Evolutionary conservation across 768 basidiomycete species (phyloP), one percentile per base, ranked within the genome.

Genomic region (Trametes sanguinea): DNA sequence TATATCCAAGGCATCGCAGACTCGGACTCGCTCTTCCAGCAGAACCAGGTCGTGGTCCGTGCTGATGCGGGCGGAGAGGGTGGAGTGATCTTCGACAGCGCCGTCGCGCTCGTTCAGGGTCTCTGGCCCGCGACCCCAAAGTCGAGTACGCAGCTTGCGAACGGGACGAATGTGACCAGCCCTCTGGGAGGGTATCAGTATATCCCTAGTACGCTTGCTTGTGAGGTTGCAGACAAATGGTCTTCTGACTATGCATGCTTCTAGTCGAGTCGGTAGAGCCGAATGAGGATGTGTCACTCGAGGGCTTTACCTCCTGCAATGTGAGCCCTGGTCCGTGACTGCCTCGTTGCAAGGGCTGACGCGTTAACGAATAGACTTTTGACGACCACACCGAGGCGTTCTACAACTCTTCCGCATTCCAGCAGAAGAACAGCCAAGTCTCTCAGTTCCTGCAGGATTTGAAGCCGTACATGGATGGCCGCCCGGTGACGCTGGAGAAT

Each of bases 11-110:
- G 79, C 0, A 73, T 75, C 60, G 56, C 63, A 11, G 48, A 57
- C 27, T 69, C 68, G 59, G 67, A 69, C 2, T 68, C 64, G 32
- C 67, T 77, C 45, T 76, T 78, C 68, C 61, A 77, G 45, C 72
- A 74, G 51, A 70, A 68, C 54, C 77, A 81, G 67, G 74, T 83
- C 61, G 68, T 70, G 37, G 79, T 85, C 53, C 82, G 80, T 16
- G 89, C 90, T 1, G 89, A 91, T 71, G 83, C 81, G 30, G 87
- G 87, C 6, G 88, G 84, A 16, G 89, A 92, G 73, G 83, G 81
- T 16, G 83, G 79, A 39, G 85, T 88, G n/a, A 85, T 87, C 45
- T 79, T 79, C 62, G 84, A 89, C 66, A 86, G 87, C 4, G 85
- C 88, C 9, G 74, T 83, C 29, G 87, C 90, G 0, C 72, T 91